phyloP scores from a whole-genome alignment of 257 asterid species.

The Nicotiana benthamiana region DNA sequence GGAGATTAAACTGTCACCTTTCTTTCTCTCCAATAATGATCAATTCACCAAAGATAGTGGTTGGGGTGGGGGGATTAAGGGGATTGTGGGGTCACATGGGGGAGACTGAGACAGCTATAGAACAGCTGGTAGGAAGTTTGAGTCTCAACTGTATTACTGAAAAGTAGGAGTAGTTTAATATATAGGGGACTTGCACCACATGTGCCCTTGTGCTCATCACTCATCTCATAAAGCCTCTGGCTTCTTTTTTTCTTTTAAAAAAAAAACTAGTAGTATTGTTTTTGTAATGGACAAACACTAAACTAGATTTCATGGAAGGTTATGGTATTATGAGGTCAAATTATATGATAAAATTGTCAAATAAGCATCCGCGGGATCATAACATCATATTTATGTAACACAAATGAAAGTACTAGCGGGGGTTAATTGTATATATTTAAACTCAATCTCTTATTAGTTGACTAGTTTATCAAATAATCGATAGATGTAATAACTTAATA shows the following conservation, averaged over 20 bases:
- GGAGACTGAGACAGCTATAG: conserved; percentile 72
- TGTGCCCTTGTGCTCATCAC: conserved; percentile 53
- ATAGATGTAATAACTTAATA: too few relatives aligned
- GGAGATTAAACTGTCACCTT: background rate
- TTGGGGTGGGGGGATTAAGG: background rate
- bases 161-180: conserved; percentile 38
- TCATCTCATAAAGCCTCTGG: background rate
- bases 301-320: too few relatives aligned
- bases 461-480: too few relatives aligned
- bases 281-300: too few relatives aligned
- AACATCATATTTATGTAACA: too few relatives aligned
- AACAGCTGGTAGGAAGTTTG: conserved; percentile 65
- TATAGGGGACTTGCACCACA: conserved; percentile 67
- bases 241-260: background rate
- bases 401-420: too few relatives aligned
- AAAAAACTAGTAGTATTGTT: too few relatives aligned
- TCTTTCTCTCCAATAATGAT: background rate
- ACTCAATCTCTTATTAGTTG: too few relatives aligned
- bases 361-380: too few relatives aligned
- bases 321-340: too few relatives aligned
- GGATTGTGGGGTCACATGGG: conserved; percentile 59
- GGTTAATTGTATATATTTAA: too few relatives aligned
- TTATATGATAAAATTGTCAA: too few relatives aligned
- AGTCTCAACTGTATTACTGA: conserved; percentile 67
- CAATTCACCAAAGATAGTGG: background rate